phyloP scores from a whole-genome alignment of 2,329 filamentous ascomycete genomes.

The Exophiala bonariae region DNA sequence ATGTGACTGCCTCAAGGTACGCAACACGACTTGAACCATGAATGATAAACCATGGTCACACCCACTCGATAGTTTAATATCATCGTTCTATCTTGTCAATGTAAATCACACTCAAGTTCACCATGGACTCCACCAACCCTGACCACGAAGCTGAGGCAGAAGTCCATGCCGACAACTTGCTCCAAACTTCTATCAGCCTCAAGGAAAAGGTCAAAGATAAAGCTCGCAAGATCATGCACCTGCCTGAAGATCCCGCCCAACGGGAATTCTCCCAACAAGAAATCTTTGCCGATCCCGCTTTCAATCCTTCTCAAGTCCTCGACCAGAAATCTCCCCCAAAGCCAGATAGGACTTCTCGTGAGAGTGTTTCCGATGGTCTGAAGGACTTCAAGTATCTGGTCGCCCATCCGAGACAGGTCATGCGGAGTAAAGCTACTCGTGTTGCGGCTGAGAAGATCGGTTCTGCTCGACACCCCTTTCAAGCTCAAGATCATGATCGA shows the following conservation, averaged over 20 bases:
- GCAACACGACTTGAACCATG: no score
- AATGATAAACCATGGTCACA: no score
- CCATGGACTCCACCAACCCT: neutral
- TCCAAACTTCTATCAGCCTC: conserved; percentile 10
- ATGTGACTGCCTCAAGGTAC: no score
- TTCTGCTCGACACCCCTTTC: conserved; percentile 35
- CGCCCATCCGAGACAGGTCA: conserved; percentile 33
- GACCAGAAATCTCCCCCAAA: conserved; percentile 20
- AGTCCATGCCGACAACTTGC: conserved; percentile 10
- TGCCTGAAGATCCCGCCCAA: neutral
- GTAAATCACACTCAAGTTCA: neutral
- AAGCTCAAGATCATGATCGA: conserved; percentile 28
- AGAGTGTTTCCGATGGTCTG: conserved; percentile 24
- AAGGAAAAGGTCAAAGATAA: conserved; percentile 20
- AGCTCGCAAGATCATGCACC: conserved; percentile 11
- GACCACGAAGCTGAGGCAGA: conserved; percentile 10
- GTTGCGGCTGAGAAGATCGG: conserved; percentile 34
- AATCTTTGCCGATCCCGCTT: conserved; percentile 33
- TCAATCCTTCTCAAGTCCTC: conserved; percentile 33
- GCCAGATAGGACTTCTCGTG: conserved; percentile 19
- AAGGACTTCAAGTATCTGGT: conserved; percentile 24
- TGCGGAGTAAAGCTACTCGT: conserved; percentile 33
- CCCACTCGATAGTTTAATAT: no score
- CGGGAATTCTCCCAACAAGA: conserved; percentile 6
- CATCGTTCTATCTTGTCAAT: neutral